Conservation (phyloP, 1,284 basidiomycete genomes). For the Anthracocystis panici-leucophaei region DNA sequence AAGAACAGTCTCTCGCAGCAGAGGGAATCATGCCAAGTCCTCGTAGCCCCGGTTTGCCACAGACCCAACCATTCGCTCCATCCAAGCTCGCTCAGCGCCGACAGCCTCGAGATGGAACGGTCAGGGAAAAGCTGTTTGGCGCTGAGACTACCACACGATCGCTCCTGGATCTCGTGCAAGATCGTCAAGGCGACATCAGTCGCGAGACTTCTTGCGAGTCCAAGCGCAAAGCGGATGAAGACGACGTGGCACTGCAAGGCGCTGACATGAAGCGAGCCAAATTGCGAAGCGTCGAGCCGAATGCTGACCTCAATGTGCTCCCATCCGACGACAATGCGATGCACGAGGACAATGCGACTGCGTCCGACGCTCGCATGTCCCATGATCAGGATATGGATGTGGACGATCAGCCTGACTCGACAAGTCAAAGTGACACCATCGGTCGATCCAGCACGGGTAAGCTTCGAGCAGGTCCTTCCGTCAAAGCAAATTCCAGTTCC, state of each 20-base stretch:
- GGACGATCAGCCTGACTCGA: constrained; percentile 5
- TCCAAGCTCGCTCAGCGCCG: constrained; percentile 39
- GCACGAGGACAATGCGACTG: background rate
- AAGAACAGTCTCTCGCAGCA: background rate
- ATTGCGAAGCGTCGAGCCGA: too few relatives aligned
- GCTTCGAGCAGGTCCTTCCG: constrained; percentile 18
- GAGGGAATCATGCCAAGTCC: background rate
- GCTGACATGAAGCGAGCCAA: constrained; percentile 9
- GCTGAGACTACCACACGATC: constrained; percentile 33
- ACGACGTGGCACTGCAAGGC: background rate
- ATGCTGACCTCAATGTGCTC: background rate
- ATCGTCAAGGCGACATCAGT: background rate
- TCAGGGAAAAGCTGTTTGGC: constrained; percentile 16
- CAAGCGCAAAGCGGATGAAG: constrained; percentile 30
- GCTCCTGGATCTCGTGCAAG: constrained; percentile 29
- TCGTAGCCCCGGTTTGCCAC: constrained; percentile 17
- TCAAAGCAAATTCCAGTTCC: background rate
- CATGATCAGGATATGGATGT: constrained; percentile 21
- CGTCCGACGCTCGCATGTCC: background rate
- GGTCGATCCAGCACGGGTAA: constrained; percentile 6
- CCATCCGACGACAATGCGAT: too few relatives aligned
- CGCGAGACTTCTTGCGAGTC: background rate
- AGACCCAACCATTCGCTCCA: constrained; percentile 30
- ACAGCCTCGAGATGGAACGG: background rate
- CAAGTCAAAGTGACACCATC: background rate